phyloP scores from a whole-genome alignment of 805 yeast species.

The Henningerozyma blattae region DNA sequence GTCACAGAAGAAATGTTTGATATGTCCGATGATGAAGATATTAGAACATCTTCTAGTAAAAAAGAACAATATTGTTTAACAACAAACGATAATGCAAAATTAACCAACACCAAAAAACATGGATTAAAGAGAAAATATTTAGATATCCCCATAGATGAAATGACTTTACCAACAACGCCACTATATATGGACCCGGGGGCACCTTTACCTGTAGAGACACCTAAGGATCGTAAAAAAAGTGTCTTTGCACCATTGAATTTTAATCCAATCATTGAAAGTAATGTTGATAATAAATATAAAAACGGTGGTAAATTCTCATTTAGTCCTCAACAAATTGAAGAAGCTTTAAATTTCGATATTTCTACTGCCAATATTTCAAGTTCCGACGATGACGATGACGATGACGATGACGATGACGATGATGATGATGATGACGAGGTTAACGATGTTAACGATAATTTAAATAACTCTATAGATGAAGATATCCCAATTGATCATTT shows the following conservation, averaged over 20 bases:
- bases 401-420: slow-evolving; percentile 19
- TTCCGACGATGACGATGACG: slow-evolving; percentile 23
- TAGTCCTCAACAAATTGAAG: slow-evolving; percentile 20
- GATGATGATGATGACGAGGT: slow-evolving; percentile 14
- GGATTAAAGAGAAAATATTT: slow-evolving; percentile 21
- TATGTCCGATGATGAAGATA: slow-evolving; percentile 21
- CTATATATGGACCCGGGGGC: slow-evolving; percentile 75
- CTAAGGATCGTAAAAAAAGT: slow-evolving; percentile 39
- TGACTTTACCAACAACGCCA: slow-evolving; percentile 41
- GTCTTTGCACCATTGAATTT: slow-evolving; percentile 74
- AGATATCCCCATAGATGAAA: slow-evolving; percentile 48
- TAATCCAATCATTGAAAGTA: slow-evolving; percentile 64
- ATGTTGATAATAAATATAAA: slow-evolving; percentile 76
- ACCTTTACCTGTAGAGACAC: slow-evolving; percentile 50
- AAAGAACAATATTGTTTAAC: neutral
- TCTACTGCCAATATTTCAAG: slow-evolving; percentile 21
- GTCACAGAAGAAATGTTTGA: slow-evolving; percentile 22
- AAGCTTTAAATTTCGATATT: slow-evolving; percentile 21
- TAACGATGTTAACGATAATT: slow-evolving; percentile 1
- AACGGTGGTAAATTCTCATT: slow-evolving; percentile 79
- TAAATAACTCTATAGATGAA: too few species aligned
- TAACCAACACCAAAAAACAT: neutral
- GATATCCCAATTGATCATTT: slow-evolving; percentile 11
- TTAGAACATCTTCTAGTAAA: neutral
- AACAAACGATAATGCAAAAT: neutral